Base-by-base conservation (phyloP, 2,329 filamentous ascomycete genomes). In the Pseudogymnoascus sp. region DNA sequence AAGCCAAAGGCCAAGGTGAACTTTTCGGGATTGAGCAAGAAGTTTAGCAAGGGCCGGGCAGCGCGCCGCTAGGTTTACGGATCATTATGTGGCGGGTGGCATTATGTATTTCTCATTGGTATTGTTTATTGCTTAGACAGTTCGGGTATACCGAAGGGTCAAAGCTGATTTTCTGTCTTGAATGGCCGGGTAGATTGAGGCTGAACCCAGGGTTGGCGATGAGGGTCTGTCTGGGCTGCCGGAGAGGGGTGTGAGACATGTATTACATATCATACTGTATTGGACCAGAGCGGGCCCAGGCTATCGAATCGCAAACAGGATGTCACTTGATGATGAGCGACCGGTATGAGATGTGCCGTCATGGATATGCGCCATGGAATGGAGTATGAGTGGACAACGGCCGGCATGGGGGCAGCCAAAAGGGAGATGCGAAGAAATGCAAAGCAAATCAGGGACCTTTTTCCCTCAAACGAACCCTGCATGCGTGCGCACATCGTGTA, bases 1-100 rank as follows among this genome's bases (percentile, higher is more conserved):
- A 55, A 55, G 49, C 49, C 49, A 55, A 55, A 55, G 49, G 49
- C 49, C 49, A 55, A 55, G n/a, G 49, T 55, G 29, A 55, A 55
- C 49, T 55, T 55, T 29, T 55, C 11, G 29, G 29, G 29, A 21
- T 21, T 55, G 49, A 55, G 49, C 49, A 55, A 55, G 29, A 55
- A 55, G 29, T 55, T 55, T 35, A 55, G 49, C 49, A 55, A 55
- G 49, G 49, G 49, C n/a, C 16, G 16, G 11, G 16, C 29, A 33
- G 49, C 29, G 29, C 49, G 49, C 16, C 49, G 16, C 49, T 55
- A 55, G 49, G 5, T 55, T 55, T 16, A 55, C n/a, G 29, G 16
- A 7, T 14, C 10, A 19, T 21, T 7, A 3, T 33, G n/a, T 55
- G n/a, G n/a, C 29, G n/a, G 49, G 29, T 35, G 49, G 21, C 14